Conservation (phyloP, 352 stramenopile genomes). For the Phytophthora syringae region DNA sequence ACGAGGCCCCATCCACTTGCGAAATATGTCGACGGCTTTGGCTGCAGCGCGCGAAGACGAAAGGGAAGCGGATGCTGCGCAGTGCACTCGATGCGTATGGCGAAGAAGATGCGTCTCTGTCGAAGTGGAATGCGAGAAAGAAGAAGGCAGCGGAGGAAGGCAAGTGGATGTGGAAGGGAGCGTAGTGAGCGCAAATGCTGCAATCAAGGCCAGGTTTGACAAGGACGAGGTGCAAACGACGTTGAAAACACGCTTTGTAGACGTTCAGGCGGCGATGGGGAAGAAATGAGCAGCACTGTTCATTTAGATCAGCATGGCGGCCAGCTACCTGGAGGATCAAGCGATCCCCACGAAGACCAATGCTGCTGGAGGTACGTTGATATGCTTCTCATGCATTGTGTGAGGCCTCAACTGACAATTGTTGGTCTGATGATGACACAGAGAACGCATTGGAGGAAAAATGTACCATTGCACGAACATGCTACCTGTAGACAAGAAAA, state of each 20-base stretch:
- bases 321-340: slow-evolving; percentile 12
- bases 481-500: slow-evolving; percentile 25
- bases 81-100: slow-evolving; percentile 63
- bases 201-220: slow-evolving; percentile 51
- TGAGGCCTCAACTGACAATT: neutral
- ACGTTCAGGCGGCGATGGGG: slow-evolving; percentile 41
- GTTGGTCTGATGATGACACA: slow-evolving; percentile 9
- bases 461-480: slow-evolving; percentile 62
- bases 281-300: slow-evolving; percentile 40
- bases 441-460: slow-evolving; percentile 54
- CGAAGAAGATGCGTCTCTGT: slow-evolving; percentile 53
- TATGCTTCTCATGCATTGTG: neutral
- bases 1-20: neutral
- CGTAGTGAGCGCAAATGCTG: slow-evolving; percentile 38
- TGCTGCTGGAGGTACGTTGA: slow-evolving; percentile 46
- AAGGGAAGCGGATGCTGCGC: slow-evolving; percentile 68
- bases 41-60: slow-evolving; percentile 70
- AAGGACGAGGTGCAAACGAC: slow-evolving; percentile 32
- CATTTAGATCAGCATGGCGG: slow-evolving; percentile 27
- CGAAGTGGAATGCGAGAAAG: slow-evolving; percentile 64
- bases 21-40: slow-evolving; percentile 65
- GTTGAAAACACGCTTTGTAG: slow-evolving; percentile 44
- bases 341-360: slow-evolving; percentile 15
- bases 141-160: slow-evolving; percentile 39
- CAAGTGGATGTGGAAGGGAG: slow-evolving; percentile 57